A percentile compares a stretch with the other conserved stretches of the same genome.
Conservation (phyloP, 2,329 filamentous ascomycete species). For the Colletotrichum tanaceti region DNA sequence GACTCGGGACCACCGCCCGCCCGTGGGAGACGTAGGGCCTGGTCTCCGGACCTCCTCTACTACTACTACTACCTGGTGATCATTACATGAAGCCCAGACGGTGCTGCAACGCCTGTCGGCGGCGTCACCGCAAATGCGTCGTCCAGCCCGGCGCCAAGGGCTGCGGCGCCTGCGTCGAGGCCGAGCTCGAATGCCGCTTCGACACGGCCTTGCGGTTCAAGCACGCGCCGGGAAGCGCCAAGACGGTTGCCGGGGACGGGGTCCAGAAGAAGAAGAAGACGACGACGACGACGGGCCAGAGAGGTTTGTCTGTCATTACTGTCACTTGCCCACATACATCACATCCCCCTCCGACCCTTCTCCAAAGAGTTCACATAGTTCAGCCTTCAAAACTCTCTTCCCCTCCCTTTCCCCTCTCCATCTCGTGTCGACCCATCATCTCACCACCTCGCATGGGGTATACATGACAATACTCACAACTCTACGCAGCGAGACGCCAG, state of each 20-base stretch:
- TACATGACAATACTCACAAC: neutral
- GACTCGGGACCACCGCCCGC: conserved; percentile 12
- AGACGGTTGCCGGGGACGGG: conserved; percentile 10
- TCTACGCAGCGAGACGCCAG: conserved; percentile 15
- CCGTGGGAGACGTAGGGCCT: conserved; percentile 1
- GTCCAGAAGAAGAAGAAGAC: too few species aligned
- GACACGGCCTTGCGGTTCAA: conserved; percentile 33
- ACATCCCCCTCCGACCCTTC: too few species aligned
- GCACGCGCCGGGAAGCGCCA: conserved; percentile 27
- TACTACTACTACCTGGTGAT: too few species aligned
- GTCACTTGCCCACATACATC: too few species aligned
- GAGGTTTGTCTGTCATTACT: too few species aligned
- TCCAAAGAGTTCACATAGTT: too few species aligned
- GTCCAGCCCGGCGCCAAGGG: conserved; percentile 28
- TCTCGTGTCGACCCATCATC: neutral
- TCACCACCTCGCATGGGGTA: too few species aligned
- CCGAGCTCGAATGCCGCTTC: conserved; percentile 31
- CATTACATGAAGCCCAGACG: conserved; percentile 36
- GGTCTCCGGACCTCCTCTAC: too few species aligned
- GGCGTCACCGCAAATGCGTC: conserved; percentile 36
- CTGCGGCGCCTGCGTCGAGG: conserved; percentile 33
- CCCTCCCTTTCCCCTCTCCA: neutral
- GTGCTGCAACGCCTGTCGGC: conserved; percentile 35
- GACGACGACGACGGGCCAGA: conserved; percentile 19
- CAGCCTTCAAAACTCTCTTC: too few species aligned